Evolutionary conservation across 2,329 filamentous ascomycete species (phyloP), one percentile per base, ranked within the genome.

Genomic region (Rhexocercosporidium sp.): DNA sequence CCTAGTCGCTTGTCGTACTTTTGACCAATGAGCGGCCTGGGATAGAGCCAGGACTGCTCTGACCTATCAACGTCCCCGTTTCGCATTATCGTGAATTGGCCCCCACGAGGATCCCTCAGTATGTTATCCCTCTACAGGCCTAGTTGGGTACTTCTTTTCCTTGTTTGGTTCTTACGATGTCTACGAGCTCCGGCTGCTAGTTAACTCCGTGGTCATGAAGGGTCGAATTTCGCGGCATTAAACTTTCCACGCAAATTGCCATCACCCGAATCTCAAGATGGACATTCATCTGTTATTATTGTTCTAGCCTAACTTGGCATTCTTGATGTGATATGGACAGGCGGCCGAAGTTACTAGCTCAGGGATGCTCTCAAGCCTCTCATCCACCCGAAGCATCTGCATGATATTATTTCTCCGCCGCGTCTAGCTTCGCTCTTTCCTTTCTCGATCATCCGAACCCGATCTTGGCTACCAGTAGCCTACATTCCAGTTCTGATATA

Each of bases 1-100:
- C 2, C 31, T 41, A 18, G 20, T 62, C 59, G 49, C 12, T 16
- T 57, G 39, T 66, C 64, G 64, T 66, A 66, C 49, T 49, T 44
- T 41, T 9, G n/a, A 57, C 64, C 57, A 66, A 62, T 60, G 18
- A 46, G 0, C 16, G 12, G 3, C 20, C 14, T n/a, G 16, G 16
- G 20, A 4, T 20, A 46, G 41, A 27, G 16, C 16, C 31, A 46
- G 8, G 22, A 41, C 29, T 54, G 44, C 7, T 37, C 14, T 14
- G 49, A 20, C 22, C 39, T 47, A 57, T 64, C 37, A 34, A 39
- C 39, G 31, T 56, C 51, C 51, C 62, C 16, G 29, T 46, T 47
- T 31, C 54, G 54, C 54, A 57, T 18, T 39, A 3, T 22, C 14
- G 34, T 20, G 34, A 20, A 39, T 25, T 16, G 34, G 31, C 54